Evolutionary conservation across 331 rosid species (phyloP).

Genomic region (Saraca asoca): DNA sequence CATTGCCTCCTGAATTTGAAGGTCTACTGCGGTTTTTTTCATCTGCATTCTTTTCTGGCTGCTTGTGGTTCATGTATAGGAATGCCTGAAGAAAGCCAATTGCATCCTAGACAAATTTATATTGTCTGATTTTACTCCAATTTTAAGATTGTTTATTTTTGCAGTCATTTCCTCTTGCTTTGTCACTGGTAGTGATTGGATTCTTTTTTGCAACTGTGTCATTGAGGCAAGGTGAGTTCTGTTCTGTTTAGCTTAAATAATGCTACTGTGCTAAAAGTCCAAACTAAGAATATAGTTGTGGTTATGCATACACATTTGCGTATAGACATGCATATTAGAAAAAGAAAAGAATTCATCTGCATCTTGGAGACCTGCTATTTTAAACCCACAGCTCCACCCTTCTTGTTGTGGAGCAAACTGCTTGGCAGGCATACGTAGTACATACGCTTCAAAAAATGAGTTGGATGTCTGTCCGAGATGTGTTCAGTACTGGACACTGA

Average conservation of each 20-base stretch:
- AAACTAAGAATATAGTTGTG: not conserved
- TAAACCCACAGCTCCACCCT: not conserved
- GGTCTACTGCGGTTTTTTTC: slow-evolving; percentile 6
- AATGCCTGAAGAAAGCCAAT: slow-evolving; percentile 31
- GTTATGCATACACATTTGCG: not conserved
- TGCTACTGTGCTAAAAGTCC: not conserved
- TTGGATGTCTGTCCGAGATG: too few species aligned
- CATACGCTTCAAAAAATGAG: too few species aligned
- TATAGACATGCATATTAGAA: not conserved
- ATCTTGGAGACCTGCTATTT: not conserved
- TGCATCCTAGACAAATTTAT: slow-evolving; percentile 23
- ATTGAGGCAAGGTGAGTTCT: slow-evolving; percentile 77
- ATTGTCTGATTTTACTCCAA: not conserved
- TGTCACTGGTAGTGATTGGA: slow-evolving; percentile 69
- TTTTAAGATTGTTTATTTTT: slow-evolving; percentile 36
- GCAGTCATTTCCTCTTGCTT: slow-evolving; percentile 91
- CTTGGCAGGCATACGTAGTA: not conserved
- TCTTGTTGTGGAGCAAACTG: slow-evolving; percentile 3
- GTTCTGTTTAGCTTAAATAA: slow-evolving; percentile 7
- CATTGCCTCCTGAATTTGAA: slow-evolving; percentile 25
- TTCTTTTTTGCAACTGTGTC: slow-evolving; percentile 81
- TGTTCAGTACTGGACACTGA: too few species aligned
- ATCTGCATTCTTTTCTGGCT: slow-evolving; percentile 15
- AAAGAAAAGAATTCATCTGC: slow-evolving; percentile 1
- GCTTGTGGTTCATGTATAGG: slow-evolving; percentile 14